A percentile compares a stretch with the other conserved stretches of the same genome.
Conservation (phyloP, 169 alveolate species). For the Amoebophrya sp. region DNA sequence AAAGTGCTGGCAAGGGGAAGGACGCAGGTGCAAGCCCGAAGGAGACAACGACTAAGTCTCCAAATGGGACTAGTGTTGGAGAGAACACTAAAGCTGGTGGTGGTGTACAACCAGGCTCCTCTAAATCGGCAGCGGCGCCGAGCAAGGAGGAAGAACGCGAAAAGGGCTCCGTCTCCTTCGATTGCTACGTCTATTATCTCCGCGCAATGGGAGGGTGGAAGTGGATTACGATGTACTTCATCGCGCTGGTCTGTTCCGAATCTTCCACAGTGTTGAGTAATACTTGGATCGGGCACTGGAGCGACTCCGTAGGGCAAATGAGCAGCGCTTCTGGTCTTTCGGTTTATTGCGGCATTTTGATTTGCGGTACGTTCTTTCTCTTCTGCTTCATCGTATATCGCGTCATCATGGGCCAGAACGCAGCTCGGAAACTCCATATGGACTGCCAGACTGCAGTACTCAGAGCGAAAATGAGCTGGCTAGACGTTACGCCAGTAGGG, state of each 20-base stretch:
- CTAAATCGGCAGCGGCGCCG: not conserved
- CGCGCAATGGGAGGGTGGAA: not conserved
- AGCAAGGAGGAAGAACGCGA: not conserved
- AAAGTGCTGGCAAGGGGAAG: not conserved
- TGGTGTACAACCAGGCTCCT: too few relatives aligned
- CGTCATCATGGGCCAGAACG: not conserved
- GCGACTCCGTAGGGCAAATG: not conserved
- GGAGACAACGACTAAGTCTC: not conserved
- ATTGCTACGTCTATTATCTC: not conserved
- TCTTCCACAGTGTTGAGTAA: not conserved
- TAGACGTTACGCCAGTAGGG: not conserved
- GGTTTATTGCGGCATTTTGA: not conserved
- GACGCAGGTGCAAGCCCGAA: not conserved
- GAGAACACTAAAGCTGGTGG: too few relatives aligned
- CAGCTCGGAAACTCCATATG: not conserved
- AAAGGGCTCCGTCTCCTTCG: conserved; percentile 1
- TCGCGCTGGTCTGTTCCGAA: not conserved
- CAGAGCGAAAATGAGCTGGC: not conserved
- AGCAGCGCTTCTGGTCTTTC: not conserved
- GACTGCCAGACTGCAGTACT: not conserved
- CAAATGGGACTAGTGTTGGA: too few relatives aligned
- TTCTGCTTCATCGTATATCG: not conserved
- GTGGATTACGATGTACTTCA: not conserved
- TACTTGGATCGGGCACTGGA: not conserved
- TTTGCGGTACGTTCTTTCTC: not conserved